Conservation (phyloP, 2,329 filamentous ascomycete species). For the Dryadomyces sulphureus region DNA sequence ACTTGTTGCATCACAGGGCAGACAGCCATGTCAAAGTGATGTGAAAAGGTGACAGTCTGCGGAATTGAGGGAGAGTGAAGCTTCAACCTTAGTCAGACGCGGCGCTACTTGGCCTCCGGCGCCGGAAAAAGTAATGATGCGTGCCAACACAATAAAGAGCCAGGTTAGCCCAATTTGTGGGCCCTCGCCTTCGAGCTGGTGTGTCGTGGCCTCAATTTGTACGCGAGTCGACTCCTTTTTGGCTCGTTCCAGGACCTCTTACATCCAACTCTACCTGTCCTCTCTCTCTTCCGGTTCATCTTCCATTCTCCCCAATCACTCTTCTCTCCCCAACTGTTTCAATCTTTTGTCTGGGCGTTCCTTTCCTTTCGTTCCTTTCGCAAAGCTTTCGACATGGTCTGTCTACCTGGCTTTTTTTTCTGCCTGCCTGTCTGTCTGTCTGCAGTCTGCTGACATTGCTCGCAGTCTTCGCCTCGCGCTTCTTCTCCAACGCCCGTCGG, state of each 20-base stretch:
- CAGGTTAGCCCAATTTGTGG: not conserved
- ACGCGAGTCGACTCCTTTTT: conserved; percentile 4
- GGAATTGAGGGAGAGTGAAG: too few species aligned
- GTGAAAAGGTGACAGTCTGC: too few species aligned
- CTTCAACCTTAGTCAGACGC: too few species aligned
- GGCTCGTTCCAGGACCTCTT: not conserved
- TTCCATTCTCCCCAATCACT: not conserved
- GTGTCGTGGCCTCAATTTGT: conserved; percentile 10
- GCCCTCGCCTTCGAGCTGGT: not conserved
- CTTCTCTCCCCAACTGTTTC: not conserved
- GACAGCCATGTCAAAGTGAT: too few species aligned
- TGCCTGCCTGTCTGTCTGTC: not conserved
- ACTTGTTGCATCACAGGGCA: too few species aligned
- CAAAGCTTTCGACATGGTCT: not conserved
- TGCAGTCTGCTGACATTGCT: not conserved
- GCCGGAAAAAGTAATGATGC: not conserved
- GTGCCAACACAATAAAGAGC: not conserved
- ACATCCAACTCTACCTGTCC: not conserved
- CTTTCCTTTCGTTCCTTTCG: not conserved
- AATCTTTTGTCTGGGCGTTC: not conserved
- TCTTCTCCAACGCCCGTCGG: conserved; percentile 36
- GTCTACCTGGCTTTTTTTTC: not conserved
- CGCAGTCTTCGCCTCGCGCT: conserved; percentile 42
- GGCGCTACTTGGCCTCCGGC: too few species aligned
- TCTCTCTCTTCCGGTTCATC: not conserved